Evolutionary conservation across 371 early-diverging fungal species (phyloP).

Genomic region (Mucor indicus): DNA sequence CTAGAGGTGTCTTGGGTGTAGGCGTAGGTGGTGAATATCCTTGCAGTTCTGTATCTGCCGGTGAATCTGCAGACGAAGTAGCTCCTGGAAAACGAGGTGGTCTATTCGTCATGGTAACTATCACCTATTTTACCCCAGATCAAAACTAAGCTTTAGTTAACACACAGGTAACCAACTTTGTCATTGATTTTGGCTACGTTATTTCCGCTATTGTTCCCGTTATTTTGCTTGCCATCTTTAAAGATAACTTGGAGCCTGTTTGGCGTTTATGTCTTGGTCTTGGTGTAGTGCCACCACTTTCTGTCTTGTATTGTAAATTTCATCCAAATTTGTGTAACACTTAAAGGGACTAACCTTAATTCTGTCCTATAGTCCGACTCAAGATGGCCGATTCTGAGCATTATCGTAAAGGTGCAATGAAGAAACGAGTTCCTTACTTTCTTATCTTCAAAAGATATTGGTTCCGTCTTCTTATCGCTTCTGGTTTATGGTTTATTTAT

Average conservation of each 20-base stretch:
- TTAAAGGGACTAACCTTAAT: too few relatives aligned
- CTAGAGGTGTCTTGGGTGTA: conserved; percentile 54
- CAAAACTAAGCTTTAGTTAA: not conserved
- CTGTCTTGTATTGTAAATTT: conserved; percentile 53
- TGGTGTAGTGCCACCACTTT: conserved; percentile 54
- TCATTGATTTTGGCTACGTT: conserved; percentile 58
- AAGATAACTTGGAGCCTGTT: conserved; percentile 46
- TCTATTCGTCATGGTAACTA: conserved; percentile 51
- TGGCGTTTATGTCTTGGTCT: conserved; percentile 58
- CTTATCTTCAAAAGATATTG: conserved; percentile 59
- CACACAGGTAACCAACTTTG: conserved; percentile 54
- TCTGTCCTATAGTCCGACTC: conserved; percentile 47
- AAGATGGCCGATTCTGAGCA: conserved; percentile 55
- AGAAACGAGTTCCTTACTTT: conserved; percentile 54
- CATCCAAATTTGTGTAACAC: not conserved
- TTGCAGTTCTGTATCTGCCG: conserved; percentile 55
- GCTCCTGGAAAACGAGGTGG: conserved; percentile 49
- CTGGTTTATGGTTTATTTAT: conserved; percentile 65
- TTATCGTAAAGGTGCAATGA: conserved; percentile 45
- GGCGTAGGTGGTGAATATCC: conserved; percentile 58
- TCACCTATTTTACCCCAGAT: too few relatives aligned
- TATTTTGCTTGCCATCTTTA: conserved; percentile 49
- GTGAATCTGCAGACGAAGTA: conserved; percentile 59
- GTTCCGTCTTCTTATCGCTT: conserved; percentile 53
- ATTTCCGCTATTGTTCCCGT: conserved; percentile 55